Base-by-base conservation (phyloP, 257 asterid genomes). In the Solanum raphanifolium region DNA sequence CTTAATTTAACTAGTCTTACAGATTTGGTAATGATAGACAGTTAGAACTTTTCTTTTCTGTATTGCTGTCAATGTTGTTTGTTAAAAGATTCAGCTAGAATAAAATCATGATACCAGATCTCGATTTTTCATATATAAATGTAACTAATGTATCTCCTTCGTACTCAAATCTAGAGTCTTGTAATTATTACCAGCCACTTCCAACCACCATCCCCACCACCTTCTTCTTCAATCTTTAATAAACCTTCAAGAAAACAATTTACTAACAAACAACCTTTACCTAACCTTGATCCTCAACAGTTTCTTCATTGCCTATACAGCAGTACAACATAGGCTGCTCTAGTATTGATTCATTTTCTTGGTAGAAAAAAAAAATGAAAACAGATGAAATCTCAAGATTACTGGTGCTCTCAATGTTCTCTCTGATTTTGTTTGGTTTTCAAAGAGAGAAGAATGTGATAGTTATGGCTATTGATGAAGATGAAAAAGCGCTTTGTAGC, bases 31-130 rank as follows among this genome's bases (percentile, higher is more conserved):
- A 83, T 87, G 90, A 90, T 87, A 83, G 78, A 88, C 74, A 87
- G 91, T 46, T 89, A 83, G 87, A 83, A 81, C 7, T 8, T 41
- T 18, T 23, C 15, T 23, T 65, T 46, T 68, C 76, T 48, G 66
- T 84, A 65, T 66, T 87, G 48, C 68, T 29, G 66, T 38, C 81
- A 25, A 86, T 90, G 69, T 89, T 82, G 66, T 84, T 90, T 65
- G 91, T 88, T 90, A 90, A 90, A 89, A 90, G 76, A 90, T 90
- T 87, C 90, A 92, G 92, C 88, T 87, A 91, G 92, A 90, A 89
- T 88, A 92, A 92, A 91, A 89, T 89, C 39, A 91, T 90, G 25
- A 85, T 48, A 5, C 7, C 23, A 48, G 60, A 15, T 48, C 60
- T 15, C 21, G 3, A 48, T 13, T 48, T 48, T 48, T 48, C 60